Evolutionary conservation across 179 eudicot genomes (phyloP).

Genomic region (Beta macrorhiza): DNA sequence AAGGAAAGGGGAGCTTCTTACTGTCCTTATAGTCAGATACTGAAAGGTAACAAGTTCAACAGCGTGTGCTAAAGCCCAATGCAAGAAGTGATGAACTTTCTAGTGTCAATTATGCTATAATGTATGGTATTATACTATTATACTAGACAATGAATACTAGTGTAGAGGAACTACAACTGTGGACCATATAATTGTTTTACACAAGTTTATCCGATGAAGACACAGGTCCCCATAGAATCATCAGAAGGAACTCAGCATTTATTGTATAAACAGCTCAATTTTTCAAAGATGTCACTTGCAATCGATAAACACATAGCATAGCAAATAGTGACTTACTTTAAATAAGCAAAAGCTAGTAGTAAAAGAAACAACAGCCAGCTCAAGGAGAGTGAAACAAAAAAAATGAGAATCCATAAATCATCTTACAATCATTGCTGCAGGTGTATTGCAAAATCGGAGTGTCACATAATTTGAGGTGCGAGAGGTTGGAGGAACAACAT

Average conservation of each 20-base stretch:
- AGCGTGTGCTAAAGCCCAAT: neutral
- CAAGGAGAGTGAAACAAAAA: slow-evolving; percentile 3
- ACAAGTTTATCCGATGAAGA: neutral
- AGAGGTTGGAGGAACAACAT: slow-evolving; percentile 71
- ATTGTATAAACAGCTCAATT: neutral
- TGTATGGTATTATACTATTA: neutral
- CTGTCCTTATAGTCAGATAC: neutral
- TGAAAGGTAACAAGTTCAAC: neutral
- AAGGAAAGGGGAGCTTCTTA: neutral
- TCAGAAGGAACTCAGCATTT: neutral
- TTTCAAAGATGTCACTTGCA: neutral
- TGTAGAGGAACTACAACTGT: neutral
- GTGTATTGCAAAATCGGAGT: slow-evolving; percentile 56
- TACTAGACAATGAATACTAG: neutral
- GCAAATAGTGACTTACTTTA: neutral
- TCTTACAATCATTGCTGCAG: slow-evolving; percentile 55
- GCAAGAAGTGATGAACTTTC: neutral
- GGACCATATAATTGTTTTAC: neutral
- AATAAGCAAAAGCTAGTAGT: neutral
- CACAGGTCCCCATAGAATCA: neutral
- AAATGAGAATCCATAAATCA: neutral
- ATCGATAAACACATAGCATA: neutral
- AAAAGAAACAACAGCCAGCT: neutral
- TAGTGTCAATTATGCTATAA: neutral
- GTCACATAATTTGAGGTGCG: slow-evolving; percentile 76